Base-by-base conservation (phyloP, 2,329 filamentous ascomycete genomes). In the Penicillium sp. region DNA sequence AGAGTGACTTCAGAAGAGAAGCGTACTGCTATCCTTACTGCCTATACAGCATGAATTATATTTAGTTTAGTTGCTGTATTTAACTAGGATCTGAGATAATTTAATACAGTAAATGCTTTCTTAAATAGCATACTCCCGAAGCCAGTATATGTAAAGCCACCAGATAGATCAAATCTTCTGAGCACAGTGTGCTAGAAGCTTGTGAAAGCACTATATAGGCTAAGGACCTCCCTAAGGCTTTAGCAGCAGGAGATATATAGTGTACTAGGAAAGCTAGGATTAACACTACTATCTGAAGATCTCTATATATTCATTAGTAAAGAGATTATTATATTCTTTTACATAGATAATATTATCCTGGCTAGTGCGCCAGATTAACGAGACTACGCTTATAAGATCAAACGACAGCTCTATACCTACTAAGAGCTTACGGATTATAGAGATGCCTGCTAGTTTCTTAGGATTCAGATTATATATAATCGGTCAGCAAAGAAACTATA, bases 191-290 rank as follows among this genome's bases (percentile, higher is more conserved):
- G 14, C 13, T 57, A 23, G 55, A 49, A 36, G 37, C 43, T 57
- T 1, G 11, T 28, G 1, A 23, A 26, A 21, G 47, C 51, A 1
- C 21, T 57, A 19, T 57, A 57, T 34, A 33, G 55, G 6, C 39
- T 57, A n/a, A n/a, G n/a, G n/a, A n/a, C n/a, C n/a, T n/a, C n/a
- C n/a, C n/a, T n/a, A n/a, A n/a, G n/a, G n/a, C 39, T 57, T 2
- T 57, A 37, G 51, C 43, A 57, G n/a, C 24, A 49, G 7, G 55
- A 57, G 33, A 48, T 39, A 1, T 5, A 23, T 1, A 3, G 9
- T 0, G 51, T 54, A 3, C 34, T 54, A 1, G 33, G 2, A 1
- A 48, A 45, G 1, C 33, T 57, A 16, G 43, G 51, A 1, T 29
- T 54, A 11, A 16, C 29, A n/a, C 24, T 36, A 13, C n/a, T 49